phyloP scores from a whole-genome alignment of 1,284 basidiomycete species.

The Apiotrichum gamsii region DNA sequence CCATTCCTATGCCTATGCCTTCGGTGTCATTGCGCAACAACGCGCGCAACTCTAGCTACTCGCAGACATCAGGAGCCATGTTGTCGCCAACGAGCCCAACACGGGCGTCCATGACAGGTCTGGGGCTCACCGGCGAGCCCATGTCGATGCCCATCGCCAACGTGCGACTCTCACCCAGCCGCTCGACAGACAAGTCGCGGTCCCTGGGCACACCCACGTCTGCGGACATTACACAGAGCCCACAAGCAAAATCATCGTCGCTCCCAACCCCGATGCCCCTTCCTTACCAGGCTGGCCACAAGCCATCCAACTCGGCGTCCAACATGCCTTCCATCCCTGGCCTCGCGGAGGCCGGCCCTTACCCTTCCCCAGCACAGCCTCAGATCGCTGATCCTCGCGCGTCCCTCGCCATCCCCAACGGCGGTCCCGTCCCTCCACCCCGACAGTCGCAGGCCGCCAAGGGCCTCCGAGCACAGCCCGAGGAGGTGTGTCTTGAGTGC shows the following conservation, averaged over 20 bases:
- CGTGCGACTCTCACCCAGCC: not conserved
- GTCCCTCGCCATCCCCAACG: slow-evolving; percentile 1
- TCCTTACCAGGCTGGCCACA: slow-evolving; percentile 15
- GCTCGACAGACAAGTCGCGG: not conserved
- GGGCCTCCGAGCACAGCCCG: slow-evolving; percentile 27
- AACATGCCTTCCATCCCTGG: slow-evolving; percentile 36
- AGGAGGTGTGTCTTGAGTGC: slow-evolving; percentile 90
- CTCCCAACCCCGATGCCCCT: slow-evolving; percentile 1
- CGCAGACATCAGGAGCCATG: not conserved
- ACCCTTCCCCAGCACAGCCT: slow-evolving; percentile 19
- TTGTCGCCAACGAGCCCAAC: not conserved
- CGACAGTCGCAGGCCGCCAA: not conserved
- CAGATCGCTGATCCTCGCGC: not conserved
- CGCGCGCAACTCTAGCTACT: not conserved
- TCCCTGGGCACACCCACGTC: not conserved
- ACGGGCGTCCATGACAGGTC: not conserved
- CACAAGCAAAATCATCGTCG: slow-evolving; percentile 2
- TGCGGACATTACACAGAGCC: not conserved
- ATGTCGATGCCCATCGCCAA: not conserved
- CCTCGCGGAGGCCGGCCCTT: slow-evolving; percentile 40
- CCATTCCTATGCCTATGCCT: slow-evolving; percentile 6
- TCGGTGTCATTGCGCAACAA: not conserved
- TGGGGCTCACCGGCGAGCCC: not conserved
- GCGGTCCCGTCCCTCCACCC: not conserved
- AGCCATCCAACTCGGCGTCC: slow-evolving; percentile 35